phyloP scores from a whole-genome alignment of 1,284 basidiomycete species.

The Macrocystidia cucumis region DNA sequence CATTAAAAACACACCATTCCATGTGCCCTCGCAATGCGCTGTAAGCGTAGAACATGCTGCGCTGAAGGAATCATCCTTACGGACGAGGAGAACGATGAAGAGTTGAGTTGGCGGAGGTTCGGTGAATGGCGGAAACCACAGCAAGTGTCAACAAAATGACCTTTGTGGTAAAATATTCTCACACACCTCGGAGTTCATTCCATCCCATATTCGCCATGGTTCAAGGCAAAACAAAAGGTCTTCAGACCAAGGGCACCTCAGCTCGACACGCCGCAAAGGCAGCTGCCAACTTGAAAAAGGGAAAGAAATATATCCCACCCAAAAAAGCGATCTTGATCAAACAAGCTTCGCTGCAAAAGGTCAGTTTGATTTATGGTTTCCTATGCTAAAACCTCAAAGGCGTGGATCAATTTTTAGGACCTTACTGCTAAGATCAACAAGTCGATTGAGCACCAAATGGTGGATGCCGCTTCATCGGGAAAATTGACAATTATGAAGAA shows the following conservation, averaged over 20 bases:
- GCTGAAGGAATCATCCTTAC: conserved; percentile 37
- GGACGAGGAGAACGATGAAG: conserved; percentile 18
- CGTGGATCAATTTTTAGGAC: conserved; percentile 36
- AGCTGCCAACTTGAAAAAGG: conserved; percentile 65
- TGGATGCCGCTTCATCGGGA: conserved; percentile 76
- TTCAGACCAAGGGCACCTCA: conserved; percentile 44
- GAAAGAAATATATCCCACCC: conserved; percentile 59
- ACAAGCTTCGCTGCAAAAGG: conserved; percentile 64
- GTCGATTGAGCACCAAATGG: conserved; percentile 86
- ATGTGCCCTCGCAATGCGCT: conserved; percentile 33
- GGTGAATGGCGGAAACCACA: conserved; percentile 27
- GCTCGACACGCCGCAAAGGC: conserved; percentile 53
- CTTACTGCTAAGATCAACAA: conserved; percentile 85
- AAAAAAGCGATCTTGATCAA: conserved; percentile 66
- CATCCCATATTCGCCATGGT: conserved; percentile 24
- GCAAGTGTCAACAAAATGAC: background rate
- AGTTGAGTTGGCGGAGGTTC: conserved; percentile 20
- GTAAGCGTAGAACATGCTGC: conserved; percentile 39
- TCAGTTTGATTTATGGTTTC: conserved; percentile 15
- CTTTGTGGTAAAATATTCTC: background rate
- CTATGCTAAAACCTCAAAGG: background rate
- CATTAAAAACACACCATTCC: conserved; percentile 31
- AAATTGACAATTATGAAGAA: conserved; percentile 88
- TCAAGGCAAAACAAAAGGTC: conserved; percentile 63
- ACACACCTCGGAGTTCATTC: too few relatives aligned